Evolutionary conservation across 306 rosid genomes (phyloP).

Genomic region (Glycine latifolia): DNA sequence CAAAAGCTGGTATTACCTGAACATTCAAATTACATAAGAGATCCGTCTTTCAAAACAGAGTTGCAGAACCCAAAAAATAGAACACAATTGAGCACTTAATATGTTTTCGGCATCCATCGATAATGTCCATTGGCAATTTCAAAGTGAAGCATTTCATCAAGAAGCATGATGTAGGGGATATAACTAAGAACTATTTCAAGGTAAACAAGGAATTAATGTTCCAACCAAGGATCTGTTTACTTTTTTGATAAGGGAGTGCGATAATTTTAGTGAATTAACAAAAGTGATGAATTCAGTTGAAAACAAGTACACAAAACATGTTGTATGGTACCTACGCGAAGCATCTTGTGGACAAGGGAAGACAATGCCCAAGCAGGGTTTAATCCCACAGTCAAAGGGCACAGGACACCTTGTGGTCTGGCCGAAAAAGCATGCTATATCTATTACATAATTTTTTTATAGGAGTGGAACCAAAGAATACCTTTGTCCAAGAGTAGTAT

Average conservation of each 20-base stretch:
- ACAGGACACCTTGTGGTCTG: background rate
- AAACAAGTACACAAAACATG: background rate
- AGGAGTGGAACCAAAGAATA: slow-evolving; percentile 9
- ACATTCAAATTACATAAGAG: slow-evolving; percentile 39
- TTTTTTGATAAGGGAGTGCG: background rate
- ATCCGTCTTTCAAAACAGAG: slow-evolving; percentile 28
- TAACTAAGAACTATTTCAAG: slow-evolving; percentile 13
- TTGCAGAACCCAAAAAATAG: background rate
- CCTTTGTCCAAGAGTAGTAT: background rate
- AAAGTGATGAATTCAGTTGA: slow-evolving; percentile 28
- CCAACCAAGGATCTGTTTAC: slow-evolving; percentile 12
- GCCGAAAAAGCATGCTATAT: background rate
- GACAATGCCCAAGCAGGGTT: background rate
- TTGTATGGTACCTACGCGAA: background rate
- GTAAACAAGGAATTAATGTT: background rate
- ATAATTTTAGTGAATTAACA: slow-evolving; percentile 14
- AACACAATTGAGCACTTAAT: slow-evolving; percentile 12
- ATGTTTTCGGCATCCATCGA: slow-evolving; percentile 6
- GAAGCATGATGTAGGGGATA: background rate
- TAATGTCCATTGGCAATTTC: slow-evolving; percentile 33
- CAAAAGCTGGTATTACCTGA: slow-evolving; percentile 96
- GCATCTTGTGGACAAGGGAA: background rate
- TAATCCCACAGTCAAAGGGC: slow-evolving; percentile 22
- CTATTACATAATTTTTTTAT: slow-evolving; percentile 14
- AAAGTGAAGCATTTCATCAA: slow-evolving; percentile 17